These are phyloP conservation scores for Adansonia rubrostipa DNA, from an alignment of 441 rosid genomes.

Conservation along the genomic window DNA sequence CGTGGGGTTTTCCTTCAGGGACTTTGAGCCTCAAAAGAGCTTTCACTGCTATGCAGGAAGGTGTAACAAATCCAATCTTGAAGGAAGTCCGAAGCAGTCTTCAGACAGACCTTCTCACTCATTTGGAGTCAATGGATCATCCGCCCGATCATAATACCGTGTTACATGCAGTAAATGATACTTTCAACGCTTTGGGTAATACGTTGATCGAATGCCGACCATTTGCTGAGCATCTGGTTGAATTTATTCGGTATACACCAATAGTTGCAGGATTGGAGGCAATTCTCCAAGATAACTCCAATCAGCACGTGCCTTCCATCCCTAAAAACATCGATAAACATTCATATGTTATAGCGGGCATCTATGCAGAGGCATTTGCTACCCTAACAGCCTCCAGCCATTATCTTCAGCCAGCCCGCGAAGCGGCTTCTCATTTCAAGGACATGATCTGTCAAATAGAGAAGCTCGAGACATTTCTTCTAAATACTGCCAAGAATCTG, in stretches of 20 bases:
- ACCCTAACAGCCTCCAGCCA: slow-evolving; percentile 30
- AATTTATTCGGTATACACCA: slow-evolving; percentile 17
- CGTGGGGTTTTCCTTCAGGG: slow-evolving; percentile 24
- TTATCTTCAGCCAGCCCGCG: slow-evolving; percentile 22
- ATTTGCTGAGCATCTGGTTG: neutral
- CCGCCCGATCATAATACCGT: slow-evolving; percentile 19
- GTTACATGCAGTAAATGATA: slow-evolving; percentile 22
- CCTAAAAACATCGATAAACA: slow-evolving; percentile 17
- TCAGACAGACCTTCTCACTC: neutral
- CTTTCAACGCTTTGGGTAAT: neutral
- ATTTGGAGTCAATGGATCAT: slow-evolving; percentile 26
- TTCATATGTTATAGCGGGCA: slow-evolving; percentile 29
- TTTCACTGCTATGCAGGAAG: slow-evolving; percentile 7
- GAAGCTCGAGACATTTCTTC: slow-evolving; percentile 30
- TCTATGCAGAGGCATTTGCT: slow-evolving; percentile 33
- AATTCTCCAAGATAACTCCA: slow-evolving; percentile 18
- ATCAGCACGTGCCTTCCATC: slow-evolving; percentile 19
- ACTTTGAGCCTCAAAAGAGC: slow-evolving; percentile 20
- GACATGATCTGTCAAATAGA: slow-evolving; percentile 33
- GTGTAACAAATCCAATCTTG: slow-evolving; percentile 10
- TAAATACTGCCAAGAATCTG: slow-evolving; percentile 26
- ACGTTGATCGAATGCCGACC: slow-evolving; percentile 3
- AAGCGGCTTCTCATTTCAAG: slow-evolving; percentile 33
- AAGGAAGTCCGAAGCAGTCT: neutral
- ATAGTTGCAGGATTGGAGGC: slow-evolving; percentile 28